A percentile compares a stretch with the other conserved stretches of the same genome.
phyloP scores from a whole-genome alignment of 148 eudicot genomes.

The Dysphania ambrosioides region DNA sequence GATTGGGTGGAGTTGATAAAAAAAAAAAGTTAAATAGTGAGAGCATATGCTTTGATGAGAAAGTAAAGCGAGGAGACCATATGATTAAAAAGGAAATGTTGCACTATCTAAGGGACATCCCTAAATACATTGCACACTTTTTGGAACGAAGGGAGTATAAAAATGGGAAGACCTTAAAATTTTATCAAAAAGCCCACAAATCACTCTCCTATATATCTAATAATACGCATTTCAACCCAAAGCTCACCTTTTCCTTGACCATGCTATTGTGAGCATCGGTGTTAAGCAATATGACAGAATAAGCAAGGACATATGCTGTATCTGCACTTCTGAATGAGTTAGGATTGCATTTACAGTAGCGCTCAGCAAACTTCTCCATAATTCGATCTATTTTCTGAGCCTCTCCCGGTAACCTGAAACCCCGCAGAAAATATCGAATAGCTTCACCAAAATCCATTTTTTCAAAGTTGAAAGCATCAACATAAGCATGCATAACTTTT shows the following conservation, averaged over 20 bases:
- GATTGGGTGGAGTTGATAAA: too few species aligned
- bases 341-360: conserved; percentile 96
- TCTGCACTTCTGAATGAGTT: conserved; percentile 90
- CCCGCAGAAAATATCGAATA: conserved; percentile 87
- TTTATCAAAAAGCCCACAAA: too few species aligned
- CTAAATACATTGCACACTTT: too few species aligned
- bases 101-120: too few species aligned
- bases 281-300: conserved; percentile 97
- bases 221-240: background rate
- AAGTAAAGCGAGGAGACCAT: too few species aligned
- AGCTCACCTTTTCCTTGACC: conserved; percentile 95
- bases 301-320: conserved; percentile 98
- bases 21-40: too few species aligned
- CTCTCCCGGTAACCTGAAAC: conserved; percentile 97
- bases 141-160: too few species aligned
- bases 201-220: background rate
- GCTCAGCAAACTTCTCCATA: conserved; percentile 99
- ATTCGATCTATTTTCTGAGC: conserved; percentile 98
- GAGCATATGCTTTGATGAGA: too few species aligned
- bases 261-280: conserved; percentile 97
- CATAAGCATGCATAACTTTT: conserved; percentile 98
- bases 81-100: too few species aligned
- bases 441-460: conserved; percentile 92
- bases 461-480: conserved; percentile 87
- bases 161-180: too few species aligned